Evolutionary conservation across 2,329 filamentous ascomycete genomes (phyloP), one percentile per base, ranked within the genome.

Genomic region (Cladophialophora carrionii): DNA sequence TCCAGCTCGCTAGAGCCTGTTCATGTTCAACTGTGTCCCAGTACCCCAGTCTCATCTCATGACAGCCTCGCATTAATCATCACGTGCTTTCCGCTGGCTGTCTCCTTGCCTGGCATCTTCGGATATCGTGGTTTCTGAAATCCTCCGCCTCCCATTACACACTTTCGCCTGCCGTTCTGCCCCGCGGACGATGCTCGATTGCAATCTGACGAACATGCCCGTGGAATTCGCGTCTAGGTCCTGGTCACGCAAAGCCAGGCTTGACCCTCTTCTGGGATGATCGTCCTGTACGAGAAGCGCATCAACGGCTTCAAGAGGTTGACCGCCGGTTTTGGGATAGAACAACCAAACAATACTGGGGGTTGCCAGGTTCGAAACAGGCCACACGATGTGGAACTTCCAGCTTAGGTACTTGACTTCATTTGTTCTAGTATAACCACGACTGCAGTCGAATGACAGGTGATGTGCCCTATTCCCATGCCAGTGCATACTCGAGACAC

Each of bases 301-400:
- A 57, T 83, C 85, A 79, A 90, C 85, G 71, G 88, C 87, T 70
- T 90, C 87, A 0, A 90, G 79, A 0, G 85, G 85, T 1, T 88
- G 74, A 0, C 85, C 80, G 73, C 88, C 88, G 0, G 87, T 89
- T 74, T 89, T 87, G 1, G 62, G 62, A 52, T 64, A 64, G 51
- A 64, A 64, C 54, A 60, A 43, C 48, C 57, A 64, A 12, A 64
- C 51, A 24, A 59, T 59, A 34, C 51, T 59, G 10, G 57, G 43
- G n/a, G 51, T 59, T n/a, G 46, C 57, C 9, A 59, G 20, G 46
- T 59, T 59, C 17, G 52, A 31, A 17, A 59, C 57, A 22, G 57
- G 43, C 57, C 83, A 87, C 68, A 85, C 78, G 37, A 85, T 78
- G 75, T 81, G 86, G 60, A 82, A 85, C 61, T 79, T 80, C 78